Conservation (phyloP, 2,329 filamentous ascomycete genomes). For the Aspergillus tubingensis region DNA sequence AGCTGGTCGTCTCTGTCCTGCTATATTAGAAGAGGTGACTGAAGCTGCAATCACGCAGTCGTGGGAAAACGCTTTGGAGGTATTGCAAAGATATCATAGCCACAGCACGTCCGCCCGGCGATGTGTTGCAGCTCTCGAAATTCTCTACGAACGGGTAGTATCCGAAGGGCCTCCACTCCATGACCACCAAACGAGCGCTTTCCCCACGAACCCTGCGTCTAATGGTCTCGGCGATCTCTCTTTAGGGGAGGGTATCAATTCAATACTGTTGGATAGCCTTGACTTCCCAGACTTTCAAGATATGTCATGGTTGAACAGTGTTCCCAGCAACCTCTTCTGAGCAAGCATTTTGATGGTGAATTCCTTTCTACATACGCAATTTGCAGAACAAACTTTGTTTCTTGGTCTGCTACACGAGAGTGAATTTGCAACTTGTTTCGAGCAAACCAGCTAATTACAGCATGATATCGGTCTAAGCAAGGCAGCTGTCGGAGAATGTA, state of each 20-base stretch:
- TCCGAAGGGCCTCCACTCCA: conserved; percentile 19
- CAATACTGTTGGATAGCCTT: conserved; percentile 27
- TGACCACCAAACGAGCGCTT: conserved; percentile 5
- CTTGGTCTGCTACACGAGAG: not conserved
- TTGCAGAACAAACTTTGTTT: not conserved
- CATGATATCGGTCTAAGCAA: too few species aligned
- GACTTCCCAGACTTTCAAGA: conserved; percentile 36
- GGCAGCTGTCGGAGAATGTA: too few species aligned
- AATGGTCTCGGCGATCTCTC: conserved; percentile 25
- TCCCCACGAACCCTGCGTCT: not conserved
- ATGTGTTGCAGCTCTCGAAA: conserved; percentile 35
- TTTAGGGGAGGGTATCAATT: conserved; percentile 30
- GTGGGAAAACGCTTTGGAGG: conserved; percentile 33
- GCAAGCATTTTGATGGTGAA: not conserved
- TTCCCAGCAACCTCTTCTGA: conserved; percentile 34
- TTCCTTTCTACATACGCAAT: too few species aligned
- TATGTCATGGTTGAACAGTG: conserved; percentile 39
- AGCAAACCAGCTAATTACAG: too few species aligned
- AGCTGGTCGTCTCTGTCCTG: conserved; percentile 33
- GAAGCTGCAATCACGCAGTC: conserved; percentile 27
- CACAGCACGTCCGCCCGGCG: conserved; percentile 36
- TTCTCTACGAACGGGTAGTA: conserved; percentile 32
- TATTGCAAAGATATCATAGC: conserved; percentile 34
- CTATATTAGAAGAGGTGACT: conserved; percentile 29
- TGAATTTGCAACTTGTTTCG: not conserved